These are phyloP conservation scores for Haberlea rhodopensis DNA, from an alignment of 257 asterid genomes.

Conservation along the genomic window DNA sequence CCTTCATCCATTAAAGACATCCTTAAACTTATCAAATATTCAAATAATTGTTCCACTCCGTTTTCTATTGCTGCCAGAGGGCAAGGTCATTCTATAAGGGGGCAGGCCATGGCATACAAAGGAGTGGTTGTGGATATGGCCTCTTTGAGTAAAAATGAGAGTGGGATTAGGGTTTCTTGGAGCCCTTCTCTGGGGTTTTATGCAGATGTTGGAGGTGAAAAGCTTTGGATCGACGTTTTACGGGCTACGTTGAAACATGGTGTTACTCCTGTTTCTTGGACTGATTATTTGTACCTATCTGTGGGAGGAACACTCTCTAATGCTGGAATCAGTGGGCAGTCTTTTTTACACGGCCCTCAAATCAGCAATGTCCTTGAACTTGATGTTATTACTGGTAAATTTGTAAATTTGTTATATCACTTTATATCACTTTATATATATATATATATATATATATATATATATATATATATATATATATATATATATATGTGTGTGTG, in stretches of 20 bases:
- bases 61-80: neutral
- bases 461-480: too few species aligned
- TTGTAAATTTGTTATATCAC: too few species aligned
- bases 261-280: neutral
- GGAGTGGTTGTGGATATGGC: neutral
- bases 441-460: too few species aligned
- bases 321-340: conserved; percentile 1
- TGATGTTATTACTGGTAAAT: neutral
- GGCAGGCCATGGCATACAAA: neutral
- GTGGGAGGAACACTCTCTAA: neutral
- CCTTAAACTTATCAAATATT: neutral
- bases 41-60: neutral
- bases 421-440: too few species aligned
- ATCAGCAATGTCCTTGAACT: neutral
- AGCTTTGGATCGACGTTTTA: neutral
- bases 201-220: neutral
- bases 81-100: neutral
- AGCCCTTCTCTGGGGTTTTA: neutral
- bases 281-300: neutral
- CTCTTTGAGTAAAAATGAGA: neutral
- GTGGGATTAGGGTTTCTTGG: neutral
- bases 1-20: neutral
- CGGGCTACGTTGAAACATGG: neutral
- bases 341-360: neutral
- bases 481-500: too few species aligned